These are phyloP conservation scores for Trypanosoma congolense DNA, from an alignment of 208 protist species.

Conservation along the genomic window DNA sequence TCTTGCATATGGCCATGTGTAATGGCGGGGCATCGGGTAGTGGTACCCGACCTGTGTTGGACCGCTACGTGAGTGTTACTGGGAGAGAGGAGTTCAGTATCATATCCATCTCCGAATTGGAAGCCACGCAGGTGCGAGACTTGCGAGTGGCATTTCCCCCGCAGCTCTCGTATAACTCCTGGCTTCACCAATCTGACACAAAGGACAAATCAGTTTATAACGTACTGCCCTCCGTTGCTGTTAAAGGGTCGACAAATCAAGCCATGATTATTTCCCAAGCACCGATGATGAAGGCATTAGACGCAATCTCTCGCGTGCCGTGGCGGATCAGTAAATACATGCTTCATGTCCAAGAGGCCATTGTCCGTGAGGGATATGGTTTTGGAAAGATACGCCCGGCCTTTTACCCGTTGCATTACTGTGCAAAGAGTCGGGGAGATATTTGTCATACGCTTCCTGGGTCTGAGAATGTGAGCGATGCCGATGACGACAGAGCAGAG, in stretches of 20 bases:
- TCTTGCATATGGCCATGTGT: constrained; percentile 70
- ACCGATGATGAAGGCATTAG: constrained; percentile 88
- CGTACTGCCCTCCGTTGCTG: constrained; percentile 82
- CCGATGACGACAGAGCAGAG: constrained; percentile 25
- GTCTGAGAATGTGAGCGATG: constrained; percentile 12
- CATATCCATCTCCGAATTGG: constrained; percentile 62
- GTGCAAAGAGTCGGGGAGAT: constrained; percentile 52
- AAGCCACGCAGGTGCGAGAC: constrained; percentile 59
- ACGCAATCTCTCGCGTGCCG: constrained; percentile 86
- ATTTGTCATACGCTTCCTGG: constrained; percentile 22
- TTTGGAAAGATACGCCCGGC: constrained; percentile 86
- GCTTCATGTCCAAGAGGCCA: constrained; percentile 89
- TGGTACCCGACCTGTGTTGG: constrained; percentile 50
- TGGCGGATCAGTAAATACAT: constrained; percentile 92
- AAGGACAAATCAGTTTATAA: constrained; percentile 90
- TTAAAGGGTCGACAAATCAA: constrained; percentile 85
- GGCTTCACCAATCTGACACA: constrained; percentile 84
- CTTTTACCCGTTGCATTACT: constrained; percentile 89
- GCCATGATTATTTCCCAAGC: constrained; percentile 89
- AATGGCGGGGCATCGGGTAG: constrained; percentile 10
- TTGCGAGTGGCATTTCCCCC: constrained; percentile 83
- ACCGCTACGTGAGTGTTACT: constrained; percentile 60
- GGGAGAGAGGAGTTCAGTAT: constrained; percentile 52
- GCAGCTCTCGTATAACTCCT: constrained; percentile 88
- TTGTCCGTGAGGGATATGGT: constrained; percentile 88